Base-by-base conservation (phyloP, 2,329 filamentous ascomycete genomes). In the Atkinsonella hypoxylon region DNA sequence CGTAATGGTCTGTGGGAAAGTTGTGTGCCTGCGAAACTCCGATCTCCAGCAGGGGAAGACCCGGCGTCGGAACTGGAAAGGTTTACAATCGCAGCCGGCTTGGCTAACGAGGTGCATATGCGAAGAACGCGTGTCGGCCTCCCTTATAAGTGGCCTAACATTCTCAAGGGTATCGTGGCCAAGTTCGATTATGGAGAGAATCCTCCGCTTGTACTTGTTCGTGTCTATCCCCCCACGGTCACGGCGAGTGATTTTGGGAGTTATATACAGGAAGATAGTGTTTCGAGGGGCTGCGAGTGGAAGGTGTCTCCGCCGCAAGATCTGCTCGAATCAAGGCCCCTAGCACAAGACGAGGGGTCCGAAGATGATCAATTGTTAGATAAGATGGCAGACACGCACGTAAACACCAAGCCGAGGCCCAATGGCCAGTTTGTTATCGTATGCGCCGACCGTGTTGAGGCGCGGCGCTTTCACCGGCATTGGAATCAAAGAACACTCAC, bases 261-360 rank as follows among this genome's bases (percentile, higher is more conserved):
- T 30, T 65, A 69, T 38, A 66, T 78, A 46, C 59, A 58, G 4
- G 63, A 64, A 11, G 74, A 78, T 59, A 71, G 69, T n/a, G 47
- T 47, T 5, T 61, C 62, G 30, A 68, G 73, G 15, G 55, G 53
- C 0, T 54, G 54, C 9, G 34, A 38, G 12, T 62, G 60, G 60
- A 47, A 67, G 1, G 52, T 59, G n/a, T 54, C 43, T 22, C 34
- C 45, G 38, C 58, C 55, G 17, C 54, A 56, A 22, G 49, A 54
- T 8, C 52, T 61, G 12, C 20, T 15, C 10, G 20, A 34, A 39
- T 17, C 17, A 8, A 32, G 15, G 10, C 15, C 7, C 26, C 40
- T 46, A 34, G 31, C 46, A 45, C 20, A 46, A 7, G 47, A 26
- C 13, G 18, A 34, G 13, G 47, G 58, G 18, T 10, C 48, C 5